These are phyloP conservation scores for Ogataea degrootiae DNA, from an alignment of 805 yeast species.

Conservation along the genomic window DNA sequence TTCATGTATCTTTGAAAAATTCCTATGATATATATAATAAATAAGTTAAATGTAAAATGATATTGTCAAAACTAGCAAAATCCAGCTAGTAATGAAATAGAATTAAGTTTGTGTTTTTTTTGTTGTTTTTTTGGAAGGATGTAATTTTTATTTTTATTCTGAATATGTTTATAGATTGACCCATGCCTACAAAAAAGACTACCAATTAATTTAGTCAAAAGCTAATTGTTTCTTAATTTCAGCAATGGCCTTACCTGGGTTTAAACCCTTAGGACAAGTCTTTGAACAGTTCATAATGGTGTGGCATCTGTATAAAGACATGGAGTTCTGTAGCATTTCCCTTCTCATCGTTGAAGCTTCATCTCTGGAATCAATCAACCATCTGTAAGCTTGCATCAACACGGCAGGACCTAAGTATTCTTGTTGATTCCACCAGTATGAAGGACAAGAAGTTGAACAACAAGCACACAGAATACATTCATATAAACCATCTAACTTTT, in stretches of 20 bases:
- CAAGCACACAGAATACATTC: conserved; percentile 98
- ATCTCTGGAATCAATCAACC: conserved; percentile 97
- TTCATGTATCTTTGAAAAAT: too few species aligned
- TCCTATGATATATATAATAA: too few species aligned
- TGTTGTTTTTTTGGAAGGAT: not conserved
- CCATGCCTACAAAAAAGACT: not conserved
- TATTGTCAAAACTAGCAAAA: too few species aligned
- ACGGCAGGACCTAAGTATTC: conserved; percentile 99
- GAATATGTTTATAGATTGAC: not conserved
- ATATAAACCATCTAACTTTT: conserved; percentile 92
- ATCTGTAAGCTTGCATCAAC: conserved; percentile 97
- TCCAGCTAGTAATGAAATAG: too few species aligned
- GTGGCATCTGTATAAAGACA: conserved; percentile 98
- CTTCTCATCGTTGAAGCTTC: conserved; percentile 78
- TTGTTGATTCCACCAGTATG: conserved; percentile 99
- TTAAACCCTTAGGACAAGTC: conserved; percentile 98
- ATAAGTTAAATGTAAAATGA: too few species aligned
- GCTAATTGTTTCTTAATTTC: conserved; percentile 94
- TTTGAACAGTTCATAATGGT: conserved; percentile 98
- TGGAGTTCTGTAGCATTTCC: conserved; percentile 89
- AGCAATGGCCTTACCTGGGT: conserved; percentile 97
- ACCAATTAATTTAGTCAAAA: conserved; percentile 42
- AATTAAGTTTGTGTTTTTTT: too few species aligned
- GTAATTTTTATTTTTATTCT: not conserved
- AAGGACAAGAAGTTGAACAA: conserved; percentile 98